Conservation (phyloP, 257 asterid species). For the Penstemon davidsonii region DNA sequence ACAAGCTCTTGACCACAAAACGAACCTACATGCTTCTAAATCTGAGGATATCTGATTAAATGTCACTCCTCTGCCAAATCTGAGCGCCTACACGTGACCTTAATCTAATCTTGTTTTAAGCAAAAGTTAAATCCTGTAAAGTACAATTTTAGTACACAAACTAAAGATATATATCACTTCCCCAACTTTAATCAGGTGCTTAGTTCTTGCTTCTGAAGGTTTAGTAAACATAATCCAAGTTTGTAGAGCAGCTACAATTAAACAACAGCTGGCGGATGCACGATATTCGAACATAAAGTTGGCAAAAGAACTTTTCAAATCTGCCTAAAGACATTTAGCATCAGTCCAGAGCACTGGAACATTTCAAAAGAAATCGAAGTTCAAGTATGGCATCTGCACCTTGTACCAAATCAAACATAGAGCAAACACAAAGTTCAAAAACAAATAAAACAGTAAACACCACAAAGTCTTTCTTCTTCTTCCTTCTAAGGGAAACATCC, state of each 20-base stretch:
- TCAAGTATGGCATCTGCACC: constrained; percentile 21
- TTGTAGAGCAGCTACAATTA: constrained; percentile 5
- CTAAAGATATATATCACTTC: background rate
- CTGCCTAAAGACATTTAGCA: constrained; percentile 1
- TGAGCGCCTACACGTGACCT: too few species aligned
- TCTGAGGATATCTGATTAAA: too few species aligned
- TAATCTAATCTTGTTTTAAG: background rate
- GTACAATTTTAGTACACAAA: constrained; percentile 10
- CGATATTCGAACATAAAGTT: constrained; percentile 8
- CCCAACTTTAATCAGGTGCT: constrained; percentile 1
- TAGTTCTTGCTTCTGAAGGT: background rate
- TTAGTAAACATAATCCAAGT: background rate
- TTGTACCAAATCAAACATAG: constrained; percentile 19
- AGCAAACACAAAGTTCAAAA: background rate
- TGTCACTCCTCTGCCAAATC: too few species aligned
- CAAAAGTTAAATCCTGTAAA: constrained; percentile 19
- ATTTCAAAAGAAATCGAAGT: constrained; percentile 5
- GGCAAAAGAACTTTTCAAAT: too few species aligned
- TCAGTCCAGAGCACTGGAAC: constrained; percentile 1
- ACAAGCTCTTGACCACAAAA: constrained; percentile 11
- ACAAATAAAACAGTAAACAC: constrained; percentile 3
- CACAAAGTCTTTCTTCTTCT: constrained; percentile 3
- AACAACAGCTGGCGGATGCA: constrained; percentile 22
- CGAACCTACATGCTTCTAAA: too few species aligned
- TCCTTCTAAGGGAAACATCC: constrained; percentile 2